Evolutionary conservation across 805 yeast species (phyloP).

Genomic region (Hanseniaspora pseudoguilliermondii): DNA sequence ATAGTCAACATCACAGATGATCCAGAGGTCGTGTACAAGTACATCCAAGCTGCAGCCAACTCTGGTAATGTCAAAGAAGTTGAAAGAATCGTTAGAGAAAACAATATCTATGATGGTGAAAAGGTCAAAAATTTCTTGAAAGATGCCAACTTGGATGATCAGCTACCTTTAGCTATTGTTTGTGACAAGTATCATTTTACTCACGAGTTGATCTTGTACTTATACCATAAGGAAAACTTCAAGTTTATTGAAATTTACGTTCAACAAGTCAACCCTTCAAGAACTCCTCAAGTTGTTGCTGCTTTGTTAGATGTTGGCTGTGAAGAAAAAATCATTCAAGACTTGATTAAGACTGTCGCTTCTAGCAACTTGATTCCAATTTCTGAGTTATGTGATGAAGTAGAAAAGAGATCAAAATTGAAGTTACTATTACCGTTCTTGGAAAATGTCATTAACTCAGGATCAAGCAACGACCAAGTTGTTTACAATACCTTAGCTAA

Average conservation of each 20-base stretch:
- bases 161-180: slow-evolving; percentile 88
- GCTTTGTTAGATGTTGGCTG: slow-evolving; percentile 95
- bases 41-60: slow-evolving; percentile 86
- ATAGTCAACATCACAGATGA: slow-evolving; percentile 90
- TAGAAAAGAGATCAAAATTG: slow-evolving; percentile 89
- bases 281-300: slow-evolving; percentile 93
- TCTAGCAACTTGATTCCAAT: slow-evolving; percentile 93
- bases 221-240: slow-evolving; percentile 91
- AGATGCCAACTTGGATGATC: slow-evolving; percentile 87
- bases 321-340: slow-evolving; percentile 77
- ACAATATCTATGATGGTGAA: slow-evolving; percentile 89
- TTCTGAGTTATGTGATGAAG: slow-evolving; percentile 78
- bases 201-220: slow-evolving; percentile 83
- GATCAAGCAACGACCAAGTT: slow-evolving; percentile 69
- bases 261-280: slow-evolving; percentile 91
- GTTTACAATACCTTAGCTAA: slow-evolving; percentile 91
- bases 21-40: slow-evolving; percentile 88
- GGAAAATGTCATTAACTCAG: slow-evolving; percentile 74
- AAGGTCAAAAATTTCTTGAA: slow-evolving; percentile 94
- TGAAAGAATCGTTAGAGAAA: slow-evolving; percentile 89
- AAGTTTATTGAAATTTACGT: slow-evolving; percentile 96
- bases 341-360: slow-evolving; percentile 46
- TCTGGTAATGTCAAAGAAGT: slow-evolving; percentile 85
- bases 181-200: slow-evolving; percentile 86
- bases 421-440: slow-evolving; percentile 85